Evolutionary conservation across 2,329 filamentous ascomycete species (phyloP).

Genomic region (Aspergillus arachidicola): DNA sequence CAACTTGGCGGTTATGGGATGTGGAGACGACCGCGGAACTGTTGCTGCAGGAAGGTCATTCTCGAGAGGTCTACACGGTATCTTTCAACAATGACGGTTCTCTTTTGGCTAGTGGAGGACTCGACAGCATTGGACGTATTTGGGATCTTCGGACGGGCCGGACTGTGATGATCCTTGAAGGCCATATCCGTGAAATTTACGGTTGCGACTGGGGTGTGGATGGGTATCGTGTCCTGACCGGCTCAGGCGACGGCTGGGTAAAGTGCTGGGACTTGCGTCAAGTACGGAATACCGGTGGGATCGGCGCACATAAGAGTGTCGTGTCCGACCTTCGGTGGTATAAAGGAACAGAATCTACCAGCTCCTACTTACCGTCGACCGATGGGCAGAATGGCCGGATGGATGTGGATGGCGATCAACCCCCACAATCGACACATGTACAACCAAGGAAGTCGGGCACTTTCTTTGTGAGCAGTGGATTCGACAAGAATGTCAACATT

Average conservation of each 20-base stretch:
- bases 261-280: constrained; percentile 98
- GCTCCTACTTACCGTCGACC: constrained; percentile 62
- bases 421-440: constrained; percentile 37
- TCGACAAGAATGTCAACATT: constrained; percentile 93
- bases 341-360: constrained; percentile 78
- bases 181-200: constrained; percentile 91
- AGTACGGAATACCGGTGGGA: constrained; percentile 77
- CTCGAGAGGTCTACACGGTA: constrained; percentile 86
- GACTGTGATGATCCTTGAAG: constrained; percentile 93
- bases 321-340: constrained; percentile 95
- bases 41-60: constrained; percentile 90
- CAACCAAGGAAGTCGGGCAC: constrained; percentile 84
- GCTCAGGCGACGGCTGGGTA: constrained; percentile 90
- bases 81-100: constrained; percentile 91
- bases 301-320: constrained; percentile 87
- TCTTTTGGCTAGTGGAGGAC: constrained; percentile 83
- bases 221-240: constrained; percentile 88
- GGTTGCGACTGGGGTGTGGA: constrained; percentile 91
- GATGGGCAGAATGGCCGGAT: constrained; percentile 65
- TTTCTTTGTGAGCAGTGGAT: constrained; percentile 87
- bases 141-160: constrained; percentile 93
- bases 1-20: constrained; percentile 96
- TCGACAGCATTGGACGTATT: constrained; percentile 91
- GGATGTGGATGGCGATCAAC: constrained; percentile 34
- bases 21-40: constrained; percentile 82